phyloP scores from a whole-genome alignment of 1,284 basidiomycete genomes.

The Leccinum subatratum region DNA sequence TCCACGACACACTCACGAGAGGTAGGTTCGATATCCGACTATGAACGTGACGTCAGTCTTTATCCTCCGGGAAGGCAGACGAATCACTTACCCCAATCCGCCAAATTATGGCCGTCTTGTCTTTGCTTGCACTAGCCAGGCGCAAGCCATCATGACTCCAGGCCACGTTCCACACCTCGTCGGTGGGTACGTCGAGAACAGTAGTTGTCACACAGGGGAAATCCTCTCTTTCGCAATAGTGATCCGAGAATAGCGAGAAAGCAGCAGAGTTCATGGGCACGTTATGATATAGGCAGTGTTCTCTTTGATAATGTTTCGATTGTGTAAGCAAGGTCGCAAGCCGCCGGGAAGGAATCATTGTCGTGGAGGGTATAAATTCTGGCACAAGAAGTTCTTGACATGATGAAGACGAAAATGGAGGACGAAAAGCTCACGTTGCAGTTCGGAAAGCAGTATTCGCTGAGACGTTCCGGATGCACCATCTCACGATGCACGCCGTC shows the following conservation, averaged over 20 bases:
- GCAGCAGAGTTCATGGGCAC: conserved; percentile 50
- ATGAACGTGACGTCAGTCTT: conserved; percentile 13
- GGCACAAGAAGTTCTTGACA: conserved; percentile 6
- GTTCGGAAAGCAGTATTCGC: conserved; percentile 65
- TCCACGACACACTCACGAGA: conserved; percentile 58
- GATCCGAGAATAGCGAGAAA: conserved; percentile 84
- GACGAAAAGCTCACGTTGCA: conserved; percentile 68
- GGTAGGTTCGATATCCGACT: conserved; percentile 49
- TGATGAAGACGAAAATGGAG: not conserved
- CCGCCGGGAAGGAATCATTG: conserved; percentile 90
- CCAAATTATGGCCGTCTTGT: conserved; percentile 89
- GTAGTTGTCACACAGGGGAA: conserved; percentile 86
- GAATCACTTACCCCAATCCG: conserved; percentile 60
- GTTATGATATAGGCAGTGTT: conserved; percentile 79
- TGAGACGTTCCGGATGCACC: conserved; percentile 80
- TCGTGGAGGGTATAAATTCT: conserved; percentile 84
- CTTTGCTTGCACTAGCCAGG: conserved; percentile 85
- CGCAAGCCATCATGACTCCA: conserved; percentile 89
- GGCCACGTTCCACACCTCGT: conserved; percentile 93
- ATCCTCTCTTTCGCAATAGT: conserved; percentile 71
- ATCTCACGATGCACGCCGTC: conserved; percentile 82
- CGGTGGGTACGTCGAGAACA: conserved; percentile 78
- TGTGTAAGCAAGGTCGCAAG: conserved; percentile 84
- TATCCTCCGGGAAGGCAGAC: not conserved
- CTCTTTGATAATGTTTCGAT: conserved; percentile 75